Percentiles rank a stretch among this genome's conserved stretches.
Evolutionary conservation across 148 eudicot species (phyloP).

Genomic region (Nepenthes mirabilis): DNA sequence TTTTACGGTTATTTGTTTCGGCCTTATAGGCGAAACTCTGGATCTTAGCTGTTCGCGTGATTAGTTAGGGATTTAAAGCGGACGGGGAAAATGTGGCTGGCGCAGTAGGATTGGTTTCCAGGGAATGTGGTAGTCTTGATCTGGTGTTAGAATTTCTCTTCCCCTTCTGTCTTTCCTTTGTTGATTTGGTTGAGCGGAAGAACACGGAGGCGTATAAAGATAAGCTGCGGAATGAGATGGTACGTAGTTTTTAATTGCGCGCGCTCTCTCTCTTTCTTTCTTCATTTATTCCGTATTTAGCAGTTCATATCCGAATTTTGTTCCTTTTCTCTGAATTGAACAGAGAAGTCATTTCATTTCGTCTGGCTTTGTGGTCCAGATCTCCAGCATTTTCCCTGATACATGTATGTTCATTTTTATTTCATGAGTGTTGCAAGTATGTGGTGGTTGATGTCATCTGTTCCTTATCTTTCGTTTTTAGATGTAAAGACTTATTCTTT

Average conservation of each 20-base stretch:
- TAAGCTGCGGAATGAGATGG: constrained; percentile 66
- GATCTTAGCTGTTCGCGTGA: constrained; percentile 28
- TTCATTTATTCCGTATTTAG: neutral
- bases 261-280: neutral
- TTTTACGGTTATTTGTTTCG: neutral
- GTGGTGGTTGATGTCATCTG: too few relatives aligned
- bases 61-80: constrained; percentile 15
- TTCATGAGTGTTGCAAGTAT: too few relatives aligned
- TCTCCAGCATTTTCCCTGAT: too few relatives aligned
- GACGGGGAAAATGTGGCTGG: constrained; percentile 51
- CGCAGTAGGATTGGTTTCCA: constrained; percentile 7
- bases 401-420: too few relatives aligned
- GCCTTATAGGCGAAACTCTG: neutral
- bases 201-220: constrained; percentile 38
- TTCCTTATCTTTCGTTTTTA: too few relatives aligned
- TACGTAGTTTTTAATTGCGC: constrained; percentile 6
- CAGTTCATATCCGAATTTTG: neutral
- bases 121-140: constrained; percentile 32
- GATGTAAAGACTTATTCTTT: too few relatives aligned
- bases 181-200: constrained; percentile 3
- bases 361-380: too few relatives aligned
- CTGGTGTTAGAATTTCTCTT: constrained; percentile 20
- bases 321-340: neutral
- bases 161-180: constrained; percentile 1
- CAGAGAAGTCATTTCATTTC: too few relatives aligned